Evolutionary conservation across 1,284 basidiomycete genomes (phyloP).

Genomic region (Cryptococcus floricola): DNA sequence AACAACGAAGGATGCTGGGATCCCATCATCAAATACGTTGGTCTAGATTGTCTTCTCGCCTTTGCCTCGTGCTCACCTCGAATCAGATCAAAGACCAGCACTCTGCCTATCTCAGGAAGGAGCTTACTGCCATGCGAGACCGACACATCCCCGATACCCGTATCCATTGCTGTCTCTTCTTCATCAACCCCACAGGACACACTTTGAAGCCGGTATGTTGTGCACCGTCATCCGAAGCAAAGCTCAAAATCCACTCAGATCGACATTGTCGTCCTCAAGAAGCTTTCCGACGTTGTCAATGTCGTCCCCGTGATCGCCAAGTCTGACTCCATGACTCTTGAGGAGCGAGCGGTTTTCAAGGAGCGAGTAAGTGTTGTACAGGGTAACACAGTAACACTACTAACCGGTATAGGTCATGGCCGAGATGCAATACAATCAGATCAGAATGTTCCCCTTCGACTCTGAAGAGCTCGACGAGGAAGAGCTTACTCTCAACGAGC

Average conservation of each 20-base stretch:
- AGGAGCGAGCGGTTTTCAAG: slow-evolving; percentile 92
- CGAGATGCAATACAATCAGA: slow-evolving; percentile 88
- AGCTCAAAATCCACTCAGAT: slow-evolving; percentile 52
- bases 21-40: slow-evolving; percentile 96
- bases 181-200: slow-evolving; percentile 96
- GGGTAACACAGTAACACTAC: not conserved
- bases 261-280: slow-evolving; percentile 98
- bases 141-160: slow-evolving; percentile 97
- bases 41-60: slow-evolving; percentile 4
- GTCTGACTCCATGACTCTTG: slow-evolving; percentile 89
- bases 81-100: slow-evolving; percentile 75
- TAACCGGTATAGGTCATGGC: slow-evolving; percentile 67
- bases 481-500: slow-evolving; percentile 84
- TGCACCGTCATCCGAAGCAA: not conserved
- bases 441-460: slow-evolving; percentile 94
- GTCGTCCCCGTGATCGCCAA: slow-evolving; percentile 99
- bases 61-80: not conserved
- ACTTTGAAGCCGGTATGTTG: slow-evolving; percentile 64
- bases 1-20: slow-evolving; percentile 99
- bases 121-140: slow-evolving; percentile 97
- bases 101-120: slow-evolving; percentile 96
- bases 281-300: slow-evolving; percentile 96
- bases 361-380: slow-evolving; percentile 59
- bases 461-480: slow-evolving; percentile 87
- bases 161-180: slow-evolving; percentile 97